These are phyloP conservation scores for Neurospora terricola DNA, from an alignment of 495 filamentous ascomycete genomes.

Conservation along the genomic window DNA sequence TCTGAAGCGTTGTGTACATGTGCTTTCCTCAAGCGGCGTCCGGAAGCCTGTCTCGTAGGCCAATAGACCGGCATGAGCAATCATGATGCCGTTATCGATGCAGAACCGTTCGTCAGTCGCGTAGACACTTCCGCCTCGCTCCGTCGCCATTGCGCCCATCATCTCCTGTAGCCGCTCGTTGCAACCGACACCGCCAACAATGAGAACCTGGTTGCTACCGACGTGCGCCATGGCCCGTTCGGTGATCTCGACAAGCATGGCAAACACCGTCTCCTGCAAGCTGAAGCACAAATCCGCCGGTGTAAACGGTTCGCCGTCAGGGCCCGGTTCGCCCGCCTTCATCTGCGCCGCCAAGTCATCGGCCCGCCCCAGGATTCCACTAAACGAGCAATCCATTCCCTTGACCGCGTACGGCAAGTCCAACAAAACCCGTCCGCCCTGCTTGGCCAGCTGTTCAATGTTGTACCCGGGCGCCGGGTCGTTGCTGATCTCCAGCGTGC, in stretches of 20 bases:
- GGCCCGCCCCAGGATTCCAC: constrained; percentile 74
- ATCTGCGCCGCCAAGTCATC: constrained; percentile 66
- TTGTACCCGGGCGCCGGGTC: constrained; percentile 97
- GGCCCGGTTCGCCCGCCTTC: constrained; percentile 33
- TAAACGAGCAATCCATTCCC: constrained; percentile 96
- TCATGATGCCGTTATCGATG: constrained; percentile 99
- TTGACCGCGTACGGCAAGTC: constrained; percentile 95
- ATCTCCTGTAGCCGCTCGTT: constrained; percentile 94
- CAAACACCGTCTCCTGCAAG: constrained; percentile 87
- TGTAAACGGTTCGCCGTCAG: constrained; percentile 46
- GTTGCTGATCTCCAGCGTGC: constrained; percentile 81
- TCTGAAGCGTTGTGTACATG: constrained; percentile 87
- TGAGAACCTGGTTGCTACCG: constrained; percentile 77
- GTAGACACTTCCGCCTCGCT: constrained; percentile 81
- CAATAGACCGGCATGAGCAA: constrained; percentile 88
- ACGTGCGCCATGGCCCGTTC: constrained; percentile 98
- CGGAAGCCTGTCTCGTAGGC: constrained; percentile 70
- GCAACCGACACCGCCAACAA: constrained; percentile 97
- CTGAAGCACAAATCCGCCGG: constrained; percentile 88
- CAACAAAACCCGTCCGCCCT: constrained; percentile 51
- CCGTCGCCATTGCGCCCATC: constrained; percentile 95
- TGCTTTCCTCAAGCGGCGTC: constrained; percentile 69
- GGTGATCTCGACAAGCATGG: constrained; percentile 97
- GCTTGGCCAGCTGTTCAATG: constrained; percentile 91
- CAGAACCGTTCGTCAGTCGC: constrained; percentile 96